phyloP scores from a whole-genome alignment of 257 asterid genomes.

The Solanum medicagineum region DNA sequence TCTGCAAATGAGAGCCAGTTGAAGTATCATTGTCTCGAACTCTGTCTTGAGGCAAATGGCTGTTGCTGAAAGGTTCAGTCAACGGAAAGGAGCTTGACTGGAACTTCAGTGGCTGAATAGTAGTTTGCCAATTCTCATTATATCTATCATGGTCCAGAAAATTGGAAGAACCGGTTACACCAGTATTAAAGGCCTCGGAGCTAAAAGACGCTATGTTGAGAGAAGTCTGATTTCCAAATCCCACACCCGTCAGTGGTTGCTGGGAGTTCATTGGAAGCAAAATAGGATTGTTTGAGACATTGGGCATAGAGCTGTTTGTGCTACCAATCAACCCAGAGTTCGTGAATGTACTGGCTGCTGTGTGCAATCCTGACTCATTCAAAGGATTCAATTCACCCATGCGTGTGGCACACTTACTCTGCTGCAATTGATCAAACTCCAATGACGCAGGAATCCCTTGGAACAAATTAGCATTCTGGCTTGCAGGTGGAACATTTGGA shows the following conservation, averaged over 20 bases:
- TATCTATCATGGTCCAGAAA: conserved; percentile 41
- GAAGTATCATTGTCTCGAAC: conserved; percentile 30
- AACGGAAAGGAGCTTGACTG: conserved; percentile 32
- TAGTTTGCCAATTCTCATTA: conserved; percentile 31
- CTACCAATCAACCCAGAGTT: conserved; percentile 24
- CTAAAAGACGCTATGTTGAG: conserved; percentile 30
- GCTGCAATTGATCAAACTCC: conserved; percentile 53
- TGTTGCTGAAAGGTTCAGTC: conserved; percentile 26
- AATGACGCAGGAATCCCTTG: conserved; percentile 48
- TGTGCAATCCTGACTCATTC: conserved; percentile 27
- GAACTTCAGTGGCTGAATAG: conserved; percentile 28
- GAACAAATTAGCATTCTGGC: conserved; percentile 28
- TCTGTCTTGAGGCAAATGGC: conserved; percentile 24
- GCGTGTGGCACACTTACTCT: conserved; percentile 14
- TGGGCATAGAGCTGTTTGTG: conserved; percentile 24
- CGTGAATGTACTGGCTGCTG: conserved; percentile 19
- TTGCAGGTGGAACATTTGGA: conserved; percentile 25
- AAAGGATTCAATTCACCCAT: conserved; percentile 22
- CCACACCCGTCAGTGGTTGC: conserved; percentile 27
- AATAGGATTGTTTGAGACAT: conserved; percentile 17
- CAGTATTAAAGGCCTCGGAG: conserved; percentile 28
- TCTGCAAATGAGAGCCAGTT: conserved; percentile 24
- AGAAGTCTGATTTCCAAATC: conserved; percentile 33
- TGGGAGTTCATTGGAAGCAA: conserved; percentile 40
- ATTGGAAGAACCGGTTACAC: conserved; percentile 30